Evolutionary conservation across 2,329 filamentous ascomycete genomes (phyloP).

Genomic region (Daldinia sp.): DNA sequence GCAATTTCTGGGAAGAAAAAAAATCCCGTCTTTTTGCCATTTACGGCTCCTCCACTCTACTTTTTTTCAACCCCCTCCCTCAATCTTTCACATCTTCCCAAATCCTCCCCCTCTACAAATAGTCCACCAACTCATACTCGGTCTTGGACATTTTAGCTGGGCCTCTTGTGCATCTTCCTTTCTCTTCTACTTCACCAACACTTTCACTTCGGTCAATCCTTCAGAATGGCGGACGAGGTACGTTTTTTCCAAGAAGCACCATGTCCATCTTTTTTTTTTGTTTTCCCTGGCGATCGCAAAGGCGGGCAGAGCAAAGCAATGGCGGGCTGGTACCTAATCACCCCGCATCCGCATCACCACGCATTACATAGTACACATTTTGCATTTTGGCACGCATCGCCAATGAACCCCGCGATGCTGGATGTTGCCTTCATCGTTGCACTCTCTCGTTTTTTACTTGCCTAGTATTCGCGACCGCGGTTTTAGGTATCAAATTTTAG

Average conservation of each 20-base stretch:
- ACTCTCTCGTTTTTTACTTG: constrained; percentile 12
- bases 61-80: constrained; percentile 35
- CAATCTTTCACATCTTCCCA: constrained; percentile 24
- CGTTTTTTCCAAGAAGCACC: constrained; percentile 49
- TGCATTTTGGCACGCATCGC: constrained; percentile 35
- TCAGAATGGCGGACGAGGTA: constrained; percentile 69
- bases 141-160: constrained; percentile 28
- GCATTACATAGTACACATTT: constrained; percentile 21
- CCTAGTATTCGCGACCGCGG: constrained; percentile 12
- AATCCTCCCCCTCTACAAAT: constrained; percentile 31
- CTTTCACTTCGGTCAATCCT: constrained; percentile 54
- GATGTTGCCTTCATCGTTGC: background rate
- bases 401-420: constrained; percentile 42
- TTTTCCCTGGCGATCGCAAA: constrained; percentile 26
- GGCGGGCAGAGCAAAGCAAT: constrained; percentile 13
- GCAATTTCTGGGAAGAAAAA: constrained; percentile 41
- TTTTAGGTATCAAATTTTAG: background rate
- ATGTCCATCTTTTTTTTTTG: constrained; percentile 26
- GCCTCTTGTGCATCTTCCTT: constrained; percentile 51
- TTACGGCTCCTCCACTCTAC: constrained; percentile 27
- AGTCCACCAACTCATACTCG: constrained; percentile 39
- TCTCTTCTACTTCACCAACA: constrained; percentile 45
- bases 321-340: constrained; percentile 40
- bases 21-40: constrained; percentile 35
- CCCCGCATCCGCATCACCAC: constrained; percentile 44